These are phyloP conservation scores for Chlamydomonas sp. DNA, from an alignment of 139 green algal species.

Conservation along the genomic window DNA sequence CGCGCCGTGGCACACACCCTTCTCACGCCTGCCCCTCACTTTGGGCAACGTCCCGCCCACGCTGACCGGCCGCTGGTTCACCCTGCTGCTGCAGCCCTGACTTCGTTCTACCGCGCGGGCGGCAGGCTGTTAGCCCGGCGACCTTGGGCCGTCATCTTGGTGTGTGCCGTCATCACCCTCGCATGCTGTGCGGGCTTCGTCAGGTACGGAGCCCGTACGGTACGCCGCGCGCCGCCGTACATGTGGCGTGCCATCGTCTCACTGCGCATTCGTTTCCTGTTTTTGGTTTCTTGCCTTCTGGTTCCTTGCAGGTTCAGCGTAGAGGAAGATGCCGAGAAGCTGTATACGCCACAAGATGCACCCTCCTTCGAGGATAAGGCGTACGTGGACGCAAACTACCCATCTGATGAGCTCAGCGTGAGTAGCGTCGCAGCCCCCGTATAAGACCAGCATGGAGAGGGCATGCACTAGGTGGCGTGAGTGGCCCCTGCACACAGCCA, in stretches of 20 bases:
- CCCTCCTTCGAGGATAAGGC: conserved; percentile 30
- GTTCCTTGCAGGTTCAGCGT: neutral
- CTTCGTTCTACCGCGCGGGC: neutral
- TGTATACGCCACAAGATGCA: conserved; percentile 40
- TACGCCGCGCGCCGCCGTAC: neutral
- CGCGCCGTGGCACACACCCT: too few species aligned
- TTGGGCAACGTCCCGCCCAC: too few species aligned
- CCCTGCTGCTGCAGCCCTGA: neutral
- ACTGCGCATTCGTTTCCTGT: neutral
- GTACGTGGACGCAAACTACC: conserved; percentile 28
- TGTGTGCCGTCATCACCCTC: neutral
- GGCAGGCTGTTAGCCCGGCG: neutral
- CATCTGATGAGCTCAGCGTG: neutral
- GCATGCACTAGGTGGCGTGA: too few species aligned
- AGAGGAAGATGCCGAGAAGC: conserved; percentile 36
- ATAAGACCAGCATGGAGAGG: too few species aligned
- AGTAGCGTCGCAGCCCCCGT: too few species aligned
- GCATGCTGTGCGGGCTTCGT: neutral
- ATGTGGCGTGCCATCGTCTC: neutral
- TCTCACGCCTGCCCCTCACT: too few species aligned
- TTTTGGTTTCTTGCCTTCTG: neutral
- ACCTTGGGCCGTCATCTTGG: neutral
- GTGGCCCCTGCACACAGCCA: too few species aligned
- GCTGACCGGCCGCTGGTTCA: too few species aligned
- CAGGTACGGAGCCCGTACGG: neutral